A percentile compares a stretch with the other conserved stretches of the same genome.
Evolutionary conservation across 2,329 filamentous ascomycete species (phyloP).

Genomic region (Fusarium sp.): DNA sequence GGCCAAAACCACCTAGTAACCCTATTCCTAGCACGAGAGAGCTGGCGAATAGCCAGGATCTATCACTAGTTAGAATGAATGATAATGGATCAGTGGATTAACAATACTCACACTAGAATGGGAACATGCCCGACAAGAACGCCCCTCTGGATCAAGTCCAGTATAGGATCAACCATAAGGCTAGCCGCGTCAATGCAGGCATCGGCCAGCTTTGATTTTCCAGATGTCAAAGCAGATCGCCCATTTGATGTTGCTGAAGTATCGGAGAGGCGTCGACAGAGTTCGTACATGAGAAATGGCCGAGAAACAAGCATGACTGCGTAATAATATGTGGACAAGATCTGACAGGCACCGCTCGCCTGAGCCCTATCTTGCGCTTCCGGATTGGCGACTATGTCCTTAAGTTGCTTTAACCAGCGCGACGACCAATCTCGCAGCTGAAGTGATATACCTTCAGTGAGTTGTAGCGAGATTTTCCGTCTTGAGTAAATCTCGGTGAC

Average conservation of each 20-base stretch:
- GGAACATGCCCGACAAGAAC: constrained; percentile 63
- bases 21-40: constrained; percentile 68
- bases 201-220: constrained; percentile 67
- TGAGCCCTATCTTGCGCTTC: constrained; percentile 48
- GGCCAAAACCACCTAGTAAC: constrained; percentile 66
- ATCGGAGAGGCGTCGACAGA: constrained; percentile 63
- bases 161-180: constrained; percentile 66
- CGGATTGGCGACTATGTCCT: constrained; percentile 53
- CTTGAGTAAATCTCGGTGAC: constrained; percentile 68
- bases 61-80: constrained; percentile 38
- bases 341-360: constrained; percentile 65
- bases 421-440: constrained; percentile 68
- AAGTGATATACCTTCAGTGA: constrained; percentile 68
- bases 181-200: constrained; percentile 70
- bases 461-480: constrained; percentile 66
- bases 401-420: constrained; percentile 64
- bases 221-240: constrained; percentile 53
- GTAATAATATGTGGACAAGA: constrained; percentile 69
- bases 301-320: constrained; percentile 71
- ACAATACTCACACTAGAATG: constrained; percentile 64
- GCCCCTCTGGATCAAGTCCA: constrained; percentile 61
- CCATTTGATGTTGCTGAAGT: constrained; percentile 33
- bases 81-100: accelerated
- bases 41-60: constrained; percentile 69
- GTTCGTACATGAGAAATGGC: constrained; percentile 70